Conservation (phyloP, 2,329 filamentous ascomycete species). For the Cadophora malorum region DNA sequence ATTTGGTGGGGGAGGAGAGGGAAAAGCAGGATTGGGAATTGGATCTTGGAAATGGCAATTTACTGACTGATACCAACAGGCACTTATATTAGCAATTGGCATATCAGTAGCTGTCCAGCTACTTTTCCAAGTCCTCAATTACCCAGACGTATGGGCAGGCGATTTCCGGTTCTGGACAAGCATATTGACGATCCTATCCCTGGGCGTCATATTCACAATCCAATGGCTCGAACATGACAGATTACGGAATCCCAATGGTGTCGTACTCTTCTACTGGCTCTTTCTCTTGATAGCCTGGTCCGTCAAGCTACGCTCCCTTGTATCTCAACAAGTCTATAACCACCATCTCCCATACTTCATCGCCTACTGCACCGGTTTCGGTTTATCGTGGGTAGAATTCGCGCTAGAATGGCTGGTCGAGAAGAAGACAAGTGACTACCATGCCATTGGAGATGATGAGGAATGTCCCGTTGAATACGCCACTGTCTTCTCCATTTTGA, state of each 20-base stretch:
- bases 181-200: slow-evolving; percentile 64
- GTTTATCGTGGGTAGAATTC: slow-evolving; percentile 66
- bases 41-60: background rate
- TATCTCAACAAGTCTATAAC: slow-evolving; percentile 64
- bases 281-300: slow-evolving; percentile 68
- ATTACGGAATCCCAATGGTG: slow-evolving; percentile 71
- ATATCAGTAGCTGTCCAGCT: slow-evolving; percentile 65
- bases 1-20: no score
- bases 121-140: slow-evolving; percentile 64
- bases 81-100: slow-evolving; percentile 63
- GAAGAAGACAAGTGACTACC: slow-evolving; percentile 72
- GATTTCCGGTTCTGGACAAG: slow-evolving; percentile 77
- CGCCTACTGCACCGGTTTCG: slow-evolving; percentile 64
- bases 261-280: slow-evolving; percentile 77
- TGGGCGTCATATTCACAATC: slow-evolving; percentile 67
- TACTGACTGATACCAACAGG: slow-evolving; percentile 48
- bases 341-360: slow-evolving; percentile 67
- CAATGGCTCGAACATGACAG: slow-evolving; percentile 76
- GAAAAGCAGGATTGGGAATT: slow-evolving; percentile 25
- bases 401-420: slow-evolving; percentile 72
- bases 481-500: slow-evolving; percentile 89
- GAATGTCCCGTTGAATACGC: slow-evolving; percentile 84
- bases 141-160: slow-evolving; percentile 63
- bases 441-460: slow-evolving; percentile 70
- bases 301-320: slow-evolving; percentile 72